A percentile compares a stretch with the other conserved stretches of the same genome.
These are phyloP conservation scores for Coffea humblotiana DNA, from an alignment of 305 asterid species.

Conservation along the genomic window DNA sequence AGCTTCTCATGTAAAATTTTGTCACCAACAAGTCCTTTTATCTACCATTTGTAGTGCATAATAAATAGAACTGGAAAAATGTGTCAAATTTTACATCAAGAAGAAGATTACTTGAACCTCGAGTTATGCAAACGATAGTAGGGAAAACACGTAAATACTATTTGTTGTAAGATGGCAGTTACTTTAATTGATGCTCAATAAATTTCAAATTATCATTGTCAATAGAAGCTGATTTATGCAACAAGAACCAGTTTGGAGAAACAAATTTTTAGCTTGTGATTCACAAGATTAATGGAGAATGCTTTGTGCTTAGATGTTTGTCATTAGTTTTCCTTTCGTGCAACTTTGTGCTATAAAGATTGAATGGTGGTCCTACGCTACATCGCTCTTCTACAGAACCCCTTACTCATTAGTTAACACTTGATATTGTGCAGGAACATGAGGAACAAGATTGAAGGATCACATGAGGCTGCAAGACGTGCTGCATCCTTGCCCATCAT, in stretches of 20 bases:
- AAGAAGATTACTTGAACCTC: background rate
- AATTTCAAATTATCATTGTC: background rate
- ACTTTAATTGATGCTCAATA: background rate
- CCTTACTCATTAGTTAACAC: background rate
- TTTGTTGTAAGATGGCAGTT: background rate
- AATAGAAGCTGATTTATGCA: background rate
- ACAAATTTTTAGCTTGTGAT: background rate
- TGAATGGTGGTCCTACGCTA: background rate
- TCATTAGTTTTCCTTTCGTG: background rate
- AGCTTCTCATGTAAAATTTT: background rate
- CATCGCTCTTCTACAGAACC: background rate
- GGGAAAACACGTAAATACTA: background rate
- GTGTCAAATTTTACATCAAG: background rate
- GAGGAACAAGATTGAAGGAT: constrained; percentile 77
- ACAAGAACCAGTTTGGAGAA: background rate
- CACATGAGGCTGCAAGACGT: constrained; percentile 79
- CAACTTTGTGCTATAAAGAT: background rate
- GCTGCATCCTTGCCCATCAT: constrained; percentile 91
- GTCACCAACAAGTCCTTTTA: background rate
- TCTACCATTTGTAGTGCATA: background rate
- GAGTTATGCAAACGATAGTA: background rate
- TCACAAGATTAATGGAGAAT: background rate
- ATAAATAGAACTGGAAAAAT: background rate
- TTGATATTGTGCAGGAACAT: constrained; percentile 50
- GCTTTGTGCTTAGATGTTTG: background rate